These are phyloP conservation scores for Clathrospora elynae DNA, from an alignment of 2,329 filamentous ascomycete genomes.

Conservation along the genomic window DNA sequence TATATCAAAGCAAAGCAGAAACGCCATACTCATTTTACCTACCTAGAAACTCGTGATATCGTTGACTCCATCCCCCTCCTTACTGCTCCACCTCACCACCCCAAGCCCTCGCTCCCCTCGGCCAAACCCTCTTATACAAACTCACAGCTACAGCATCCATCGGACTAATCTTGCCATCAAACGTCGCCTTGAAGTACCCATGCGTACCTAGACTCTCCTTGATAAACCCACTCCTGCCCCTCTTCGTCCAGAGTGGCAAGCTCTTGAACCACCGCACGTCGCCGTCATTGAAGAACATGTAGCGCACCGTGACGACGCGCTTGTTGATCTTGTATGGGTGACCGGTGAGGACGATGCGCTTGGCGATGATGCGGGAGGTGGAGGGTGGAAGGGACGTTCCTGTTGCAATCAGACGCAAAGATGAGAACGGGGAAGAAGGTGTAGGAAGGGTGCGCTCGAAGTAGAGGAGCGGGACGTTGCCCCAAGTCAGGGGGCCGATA, in stretches of 20 bases:
- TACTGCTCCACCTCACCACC: conserved; percentile 16
- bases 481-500: conserved; percentile 90
- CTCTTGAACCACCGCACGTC: conserved; percentile 99
- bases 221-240: conserved; percentile 86
- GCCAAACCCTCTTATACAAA: conserved; percentile 62
- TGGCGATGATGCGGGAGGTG: conserved; percentile 79
- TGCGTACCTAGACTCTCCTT: conserved; percentile 95
- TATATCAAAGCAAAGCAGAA: conserved; percentile 1
- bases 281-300: conserved; percentile 99
- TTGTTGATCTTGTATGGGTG: conserved; percentile 99
- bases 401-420: conserved; percentile 77
- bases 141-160: conserved; percentile 93
- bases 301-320: conserved; percentile 92
- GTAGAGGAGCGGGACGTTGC: conserved; percentile 85
- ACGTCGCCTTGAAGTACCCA: conserved; percentile 99
- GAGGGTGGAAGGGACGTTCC: conserved; percentile 84
- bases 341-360: conserved; percentile 90
- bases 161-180: conserved; percentile 94
- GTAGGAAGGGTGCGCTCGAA: conserved; percentile 72
- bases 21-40: conserved; percentile 26
- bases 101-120: conserved; percentile 66
- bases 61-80: conserved; percentile 6
- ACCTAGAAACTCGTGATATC: conserved; percentile 26
- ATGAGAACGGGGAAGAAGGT: conserved; percentile 38
- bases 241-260: conserved; percentile 88